Conservation (phyloP, 2,329 filamentous ascomycete genomes). For the Fusarium guadeloupense region DNA sequence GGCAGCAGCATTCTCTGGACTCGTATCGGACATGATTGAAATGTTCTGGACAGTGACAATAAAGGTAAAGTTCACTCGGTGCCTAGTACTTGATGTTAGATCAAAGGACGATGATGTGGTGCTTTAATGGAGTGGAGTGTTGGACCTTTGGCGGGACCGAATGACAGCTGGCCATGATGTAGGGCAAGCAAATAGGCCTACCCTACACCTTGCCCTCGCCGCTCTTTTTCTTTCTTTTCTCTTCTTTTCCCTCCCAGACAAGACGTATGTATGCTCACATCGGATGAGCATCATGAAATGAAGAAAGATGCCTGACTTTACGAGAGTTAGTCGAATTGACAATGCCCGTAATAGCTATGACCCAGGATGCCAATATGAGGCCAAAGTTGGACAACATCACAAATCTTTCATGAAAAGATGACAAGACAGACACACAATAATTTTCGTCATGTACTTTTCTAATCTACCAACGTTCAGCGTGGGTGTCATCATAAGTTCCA, state of each 20-base stretch:
- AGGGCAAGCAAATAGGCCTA: constrained; percentile 1
- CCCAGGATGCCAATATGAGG: too few species aligned
- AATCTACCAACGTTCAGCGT: constrained; percentile 40
- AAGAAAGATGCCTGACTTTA: too few species aligned
- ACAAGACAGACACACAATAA: constrained; percentile 7
- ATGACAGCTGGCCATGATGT: constrained; percentile 24
- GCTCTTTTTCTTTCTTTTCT: too few species aligned
- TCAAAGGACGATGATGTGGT: constrained; percentile 23
- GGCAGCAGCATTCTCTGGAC: constrained; percentile 57
- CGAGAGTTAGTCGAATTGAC: too few species aligned
- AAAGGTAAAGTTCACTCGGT: constrained; percentile 7
- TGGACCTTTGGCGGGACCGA: constrained; percentile 20
- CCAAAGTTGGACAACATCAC: neutral
- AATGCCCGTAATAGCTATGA: too few species aligned
- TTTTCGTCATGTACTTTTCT: constrained; percentile 41
- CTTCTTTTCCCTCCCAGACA: neutral
- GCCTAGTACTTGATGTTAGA: neutral
- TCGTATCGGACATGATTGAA: constrained; percentile 53
- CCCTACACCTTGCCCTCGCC: neutral
- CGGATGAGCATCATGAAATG: too few species aligned
- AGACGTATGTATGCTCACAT: too few species aligned
- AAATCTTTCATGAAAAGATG: neutral
- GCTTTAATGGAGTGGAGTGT: constrained; percentile 13
- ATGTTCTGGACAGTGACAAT: neutral
- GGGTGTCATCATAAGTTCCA: constrained; percentile 40